Percentiles rank a stretch among this genome's conserved stretches.
These are phyloP conservation scores for Metschnikowia corniflorae DNA, from an alignment of 805 yeast genomes.

Conservation along the genomic window DNA sequence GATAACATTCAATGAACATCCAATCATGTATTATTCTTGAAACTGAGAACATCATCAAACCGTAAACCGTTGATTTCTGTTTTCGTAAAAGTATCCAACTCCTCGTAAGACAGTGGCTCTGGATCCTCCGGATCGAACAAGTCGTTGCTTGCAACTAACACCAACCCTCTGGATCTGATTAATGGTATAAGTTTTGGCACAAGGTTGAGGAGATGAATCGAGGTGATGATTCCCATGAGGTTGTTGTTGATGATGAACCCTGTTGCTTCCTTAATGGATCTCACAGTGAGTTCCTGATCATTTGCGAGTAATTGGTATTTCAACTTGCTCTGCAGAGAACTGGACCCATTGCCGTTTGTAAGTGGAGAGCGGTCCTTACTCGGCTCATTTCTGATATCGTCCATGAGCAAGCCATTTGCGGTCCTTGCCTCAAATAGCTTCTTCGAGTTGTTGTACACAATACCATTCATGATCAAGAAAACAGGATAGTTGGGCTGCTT, in stretches of 20 bases:
- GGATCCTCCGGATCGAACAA: constrained; percentile 22
- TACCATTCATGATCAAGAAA: constrained; percentile 75
- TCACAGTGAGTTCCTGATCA: constrained; percentile 43
- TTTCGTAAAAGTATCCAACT: constrained; percentile 35
- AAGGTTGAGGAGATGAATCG: constrained; percentile 62
- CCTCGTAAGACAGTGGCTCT: constrained; percentile 24
- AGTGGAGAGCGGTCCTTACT: neutral
- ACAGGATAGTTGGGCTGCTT: constrained; percentile 98
- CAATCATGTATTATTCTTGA: constrained; percentile 47
- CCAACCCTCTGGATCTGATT: constrained; percentile 75
- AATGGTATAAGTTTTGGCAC: constrained; percentile 75
- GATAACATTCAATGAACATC: neutral
- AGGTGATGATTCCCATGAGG: constrained; percentile 77
- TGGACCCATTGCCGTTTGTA: neutral
- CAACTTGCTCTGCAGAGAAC: constrained; percentile 9
- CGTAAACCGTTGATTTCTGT: constrained; percentile 65
- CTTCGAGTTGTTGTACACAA: constrained; percentile 31
- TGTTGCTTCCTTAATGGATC: constrained; percentile 80
- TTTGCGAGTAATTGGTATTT: constrained; percentile 22
- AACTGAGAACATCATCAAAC: constrained; percentile 59
- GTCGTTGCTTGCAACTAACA: constrained; percentile 68
- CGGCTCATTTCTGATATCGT: constrained; percentile 15
- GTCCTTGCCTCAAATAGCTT: constrained; percentile 37
- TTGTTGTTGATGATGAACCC: constrained; percentile 79
- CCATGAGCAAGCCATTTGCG: constrained; percentile 39